phyloP scores from a whole-genome alignment of 805 yeast genomes.

The Zygoascus bituminiphila region DNA sequence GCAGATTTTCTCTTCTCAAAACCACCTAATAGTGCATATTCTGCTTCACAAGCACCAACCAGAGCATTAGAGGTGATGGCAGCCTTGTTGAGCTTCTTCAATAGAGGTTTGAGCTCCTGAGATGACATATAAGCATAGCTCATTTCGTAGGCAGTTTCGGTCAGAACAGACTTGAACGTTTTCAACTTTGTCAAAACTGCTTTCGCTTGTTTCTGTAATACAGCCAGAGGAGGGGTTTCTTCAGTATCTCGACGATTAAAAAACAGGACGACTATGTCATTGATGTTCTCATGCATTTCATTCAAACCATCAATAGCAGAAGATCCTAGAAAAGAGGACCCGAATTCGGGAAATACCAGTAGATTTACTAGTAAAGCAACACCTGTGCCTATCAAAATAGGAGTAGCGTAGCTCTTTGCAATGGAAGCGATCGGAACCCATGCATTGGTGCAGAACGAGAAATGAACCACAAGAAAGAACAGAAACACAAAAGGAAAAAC shows the following conservation, averaged over 20 bases:
- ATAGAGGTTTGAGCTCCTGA: conserved; percentile 30
- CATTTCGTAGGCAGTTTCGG: conserved; percentile 42
- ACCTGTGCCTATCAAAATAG: conserved; percentile 41
- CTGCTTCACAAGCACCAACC: conserved; percentile 41
- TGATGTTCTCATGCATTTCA: conserved; percentile 33
- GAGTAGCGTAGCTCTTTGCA: conserved; percentile 34
- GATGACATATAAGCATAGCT: conserved; percentile 43
- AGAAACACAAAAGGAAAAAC: conserved; percentile 42
- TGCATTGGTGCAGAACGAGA: conserved; percentile 34
- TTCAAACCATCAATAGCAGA: conserved; percentile 30
- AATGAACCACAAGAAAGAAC: conserved; percentile 43
- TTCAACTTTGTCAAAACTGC: conserved; percentile 29
- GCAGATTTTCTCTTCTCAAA: no score
- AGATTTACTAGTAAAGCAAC: conserved; percentile 38
- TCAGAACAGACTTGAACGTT: conserved; percentile 33
- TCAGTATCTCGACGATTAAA: conserved; percentile 29
- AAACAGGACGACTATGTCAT: conserved; percentile 32
- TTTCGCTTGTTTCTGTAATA: conserved; percentile 30
- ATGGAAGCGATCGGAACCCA: conserved; percentile 26
- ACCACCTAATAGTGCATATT: conserved; percentile 31
- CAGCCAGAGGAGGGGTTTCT: conserved; percentile 23
- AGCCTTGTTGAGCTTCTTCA: conserved; percentile 29
- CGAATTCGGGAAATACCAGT: conserved; percentile 43
- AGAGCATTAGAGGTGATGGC: conserved; percentile 34
- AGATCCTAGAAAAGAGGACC: conserved; percentile 41